Evolutionary conservation across 257 asterid genomes (phyloP).

Genomic region (Solanum megistacrolobum): DNA sequence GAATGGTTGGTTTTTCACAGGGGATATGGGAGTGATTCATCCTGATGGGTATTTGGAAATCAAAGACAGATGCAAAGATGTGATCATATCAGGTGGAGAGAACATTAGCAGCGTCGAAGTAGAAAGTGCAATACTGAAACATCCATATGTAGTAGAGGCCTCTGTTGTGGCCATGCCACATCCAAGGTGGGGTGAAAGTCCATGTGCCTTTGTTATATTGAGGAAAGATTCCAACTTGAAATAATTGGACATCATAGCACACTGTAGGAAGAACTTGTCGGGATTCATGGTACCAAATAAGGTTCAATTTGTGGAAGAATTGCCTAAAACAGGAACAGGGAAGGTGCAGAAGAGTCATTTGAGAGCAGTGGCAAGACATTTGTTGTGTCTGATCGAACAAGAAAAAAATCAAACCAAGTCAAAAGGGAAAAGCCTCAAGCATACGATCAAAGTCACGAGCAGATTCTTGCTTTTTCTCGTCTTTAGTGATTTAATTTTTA

Average conservation of each 20-base stretch:
- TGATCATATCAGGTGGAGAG: constrained; percentile 49
- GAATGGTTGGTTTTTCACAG: constrained; percentile 49
- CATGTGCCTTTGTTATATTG: not conserved
- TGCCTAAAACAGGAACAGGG: not conserved
- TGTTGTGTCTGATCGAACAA: not conserved
- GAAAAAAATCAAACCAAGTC: not conserved
- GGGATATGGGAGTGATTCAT: not conserved
- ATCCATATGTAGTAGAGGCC: constrained; percentile 50
- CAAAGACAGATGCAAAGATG: not conserved
- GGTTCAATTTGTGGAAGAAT: not conserved
- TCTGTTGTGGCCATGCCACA: constrained; percentile 94
- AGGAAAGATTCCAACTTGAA: not conserved
- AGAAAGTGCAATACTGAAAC: constrained; percentile 46
- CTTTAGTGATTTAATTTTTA: not conserved
- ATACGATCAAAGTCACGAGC: not conserved
- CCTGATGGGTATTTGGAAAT: not conserved
- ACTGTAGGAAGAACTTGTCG: not conserved
- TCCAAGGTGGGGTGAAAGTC: constrained; percentile 49
- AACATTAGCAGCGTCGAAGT: constrained; percentile 83
- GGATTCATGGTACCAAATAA: not conserved
- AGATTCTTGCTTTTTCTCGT: not conserved
- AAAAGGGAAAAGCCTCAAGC: not conserved
- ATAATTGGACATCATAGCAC: not conserved
- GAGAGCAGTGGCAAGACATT: not conserved
- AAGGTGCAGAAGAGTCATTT: not conserved